Evolutionary conservation across 176 grass and related monocot species (phyloP).

Genomic region (Rhynchospora tenuis): DNA sequence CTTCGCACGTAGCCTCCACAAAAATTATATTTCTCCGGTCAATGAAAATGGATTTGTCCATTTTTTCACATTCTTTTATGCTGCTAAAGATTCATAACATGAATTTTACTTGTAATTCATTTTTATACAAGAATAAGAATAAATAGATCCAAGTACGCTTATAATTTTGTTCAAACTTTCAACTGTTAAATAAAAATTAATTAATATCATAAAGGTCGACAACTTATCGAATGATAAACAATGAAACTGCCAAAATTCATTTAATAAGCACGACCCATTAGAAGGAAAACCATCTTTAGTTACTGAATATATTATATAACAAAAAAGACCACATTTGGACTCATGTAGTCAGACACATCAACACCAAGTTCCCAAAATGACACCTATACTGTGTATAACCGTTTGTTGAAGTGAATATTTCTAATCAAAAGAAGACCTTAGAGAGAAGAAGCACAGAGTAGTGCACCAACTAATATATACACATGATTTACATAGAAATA

Average conservation of each 20-base stretch:
- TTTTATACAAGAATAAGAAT: not conserved
- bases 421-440: not conserved
- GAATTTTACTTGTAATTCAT: not conserved
- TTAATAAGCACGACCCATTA: not conserved
- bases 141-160: not conserved
- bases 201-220: too few relatives aligned
- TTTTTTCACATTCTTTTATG: not conserved
- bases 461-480: not conserved
- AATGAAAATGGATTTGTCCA: not conserved
- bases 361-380: not conserved
- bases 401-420: not conserved
- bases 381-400: not conserved
- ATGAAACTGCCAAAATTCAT: not conserved
- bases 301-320: not conserved
- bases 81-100: not conserved
- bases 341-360: not conserved
- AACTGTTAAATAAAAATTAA: too few relatives aligned
- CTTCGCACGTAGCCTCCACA: not conserved
- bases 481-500: not conserved
- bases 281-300: not conserved
- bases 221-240: too few relatives aligned
- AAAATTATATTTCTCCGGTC: not conserved
- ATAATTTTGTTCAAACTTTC: too few relatives aligned
- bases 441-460: not conserved
- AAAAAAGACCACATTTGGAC: not conserved